Evolutionary conservation across 148 eudicot species (phyloP), one percentile per base, ranked within the genome.

Genomic region (Bassia scoparia): DNA sequence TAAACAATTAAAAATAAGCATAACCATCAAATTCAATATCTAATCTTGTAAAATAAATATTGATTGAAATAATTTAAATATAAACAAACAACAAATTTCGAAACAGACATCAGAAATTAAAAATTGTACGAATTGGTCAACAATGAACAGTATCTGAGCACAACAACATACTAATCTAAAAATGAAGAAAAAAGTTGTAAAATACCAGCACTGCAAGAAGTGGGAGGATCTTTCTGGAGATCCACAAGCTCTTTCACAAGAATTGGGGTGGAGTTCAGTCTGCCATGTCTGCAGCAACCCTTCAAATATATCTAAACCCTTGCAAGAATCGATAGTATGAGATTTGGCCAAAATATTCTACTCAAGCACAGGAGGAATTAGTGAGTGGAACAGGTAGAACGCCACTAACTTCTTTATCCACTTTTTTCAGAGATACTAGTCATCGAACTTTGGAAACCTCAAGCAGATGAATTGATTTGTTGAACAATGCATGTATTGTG

Each of bases 201-300:
- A n/a, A n/a, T n/a, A n/a, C n/a, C n/a, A n/a, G n/a, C n/a, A n/a
- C n/a, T n/a, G n/a, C n/a, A n/a, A n/a, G n/a, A n/a, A n/a, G n/a
- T n/a, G n/a, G n/a, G n/a, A n/a, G n/a, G n/a, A n/a, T n/a, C n/a
- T n/a, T n/a, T n/a, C n/a, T n/a, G n/a, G n/a, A n/a, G n/a, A n/a
- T n/a, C n/a, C n/a, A n/a, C n/a, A n/a, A 56, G 84, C 84, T 77
- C 92, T 87, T 58, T 95, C 96, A 65, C 96, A 65, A 83, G 67
- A 74, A 87, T 84, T 80, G 86, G 90, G 18, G 84, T 83, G 63
- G 90, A 59, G 9, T 94, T 85, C 69, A 95, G 96, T 79, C 99
- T 90, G 23, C 99, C 99, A 79, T 95, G 97, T n/a, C 71, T 88
- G 89, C 80, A 95, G 81, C 84, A 92, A 78, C 60, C 93, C 92